Conservation (phyloP, 805 yeast genomes). For the Brettanomyces anomalus region DNA sequence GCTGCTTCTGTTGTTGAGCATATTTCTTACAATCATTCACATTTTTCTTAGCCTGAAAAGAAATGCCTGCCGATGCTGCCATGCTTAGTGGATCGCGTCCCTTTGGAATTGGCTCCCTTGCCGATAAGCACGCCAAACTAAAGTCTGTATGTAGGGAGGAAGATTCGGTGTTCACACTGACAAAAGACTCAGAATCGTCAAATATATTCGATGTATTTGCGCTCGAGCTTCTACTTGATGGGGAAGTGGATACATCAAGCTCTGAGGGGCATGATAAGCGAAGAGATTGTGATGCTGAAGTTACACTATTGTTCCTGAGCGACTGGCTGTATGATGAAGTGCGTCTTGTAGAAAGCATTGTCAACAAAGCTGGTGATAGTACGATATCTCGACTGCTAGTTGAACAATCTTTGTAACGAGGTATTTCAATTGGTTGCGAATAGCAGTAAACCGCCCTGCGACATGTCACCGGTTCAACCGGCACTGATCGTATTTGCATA, state of each 20-base stretch:
- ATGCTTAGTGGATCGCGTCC: neutral
- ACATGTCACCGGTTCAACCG: too few species aligned
- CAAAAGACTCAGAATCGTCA: too few species aligned
- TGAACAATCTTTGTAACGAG: too few species aligned
- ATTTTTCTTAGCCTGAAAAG: too few species aligned
- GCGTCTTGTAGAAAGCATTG: neutral
- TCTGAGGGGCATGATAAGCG: neutral
- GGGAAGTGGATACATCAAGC: neutral
- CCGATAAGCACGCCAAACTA: neutral
- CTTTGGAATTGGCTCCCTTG: neutral
- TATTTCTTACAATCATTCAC: too few species aligned
- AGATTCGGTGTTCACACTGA: too few species aligned
- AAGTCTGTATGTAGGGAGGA: too few species aligned
- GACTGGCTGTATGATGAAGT: conserved; percentile 3
- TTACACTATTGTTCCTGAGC: neutral
- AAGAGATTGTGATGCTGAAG: neutral
- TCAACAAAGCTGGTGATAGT: conserved; percentile 1
- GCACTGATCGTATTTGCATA: too few species aligned
- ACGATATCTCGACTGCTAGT: neutral
- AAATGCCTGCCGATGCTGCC: too few species aligned
- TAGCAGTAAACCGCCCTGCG: too few species aligned
- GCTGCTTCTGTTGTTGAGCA: too few species aligned
- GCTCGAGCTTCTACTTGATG: neutral
- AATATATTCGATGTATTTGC: neutral
- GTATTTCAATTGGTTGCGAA: too few species aligned